A percentile compares a stretch with the other conserved stretches of the same genome.
Conservation (phyloP, 2,329 filamentous ascomycete genomes). For the Neonectria magnoliae region DNA sequence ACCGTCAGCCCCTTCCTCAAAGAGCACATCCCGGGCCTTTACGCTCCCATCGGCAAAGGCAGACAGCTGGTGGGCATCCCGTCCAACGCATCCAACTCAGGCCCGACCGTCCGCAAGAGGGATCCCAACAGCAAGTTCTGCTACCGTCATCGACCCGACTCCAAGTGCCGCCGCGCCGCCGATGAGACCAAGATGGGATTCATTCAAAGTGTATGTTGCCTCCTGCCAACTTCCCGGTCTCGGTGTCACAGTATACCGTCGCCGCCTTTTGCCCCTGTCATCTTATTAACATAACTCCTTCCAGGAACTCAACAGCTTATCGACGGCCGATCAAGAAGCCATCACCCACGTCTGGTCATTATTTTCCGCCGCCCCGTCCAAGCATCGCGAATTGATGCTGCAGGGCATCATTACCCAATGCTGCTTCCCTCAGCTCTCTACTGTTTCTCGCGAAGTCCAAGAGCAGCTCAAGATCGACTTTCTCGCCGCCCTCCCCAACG, state of each 20-base stretch:
- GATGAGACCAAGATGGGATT: constrained; percentile 97
- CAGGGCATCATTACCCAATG: constrained; percentile 96
- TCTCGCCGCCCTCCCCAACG: constrained; percentile 84
- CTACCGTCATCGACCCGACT: constrained; percentile 92
- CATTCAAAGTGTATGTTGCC: constrained; percentile 77
- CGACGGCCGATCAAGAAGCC: constrained; percentile 88
- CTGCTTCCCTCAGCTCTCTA: constrained; percentile 96
- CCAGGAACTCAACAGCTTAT: constrained; percentile 83
- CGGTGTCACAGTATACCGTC: background rate
- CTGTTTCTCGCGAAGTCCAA: constrained; percentile 87
- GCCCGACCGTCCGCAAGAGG: constrained; percentile 50
- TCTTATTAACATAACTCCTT: constrained; percentile 12
- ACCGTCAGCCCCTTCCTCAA: constrained; percentile 89
- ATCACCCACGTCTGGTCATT: constrained; percentile 98
- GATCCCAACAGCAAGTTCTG: constrained; percentile 89
- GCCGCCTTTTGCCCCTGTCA: constrained; percentile 5
- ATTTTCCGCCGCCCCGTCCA: constrained; percentile 93
- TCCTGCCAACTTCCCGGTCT: background rate
- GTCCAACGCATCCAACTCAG: constrained; percentile 21
- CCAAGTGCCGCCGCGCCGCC: constrained; percentile 90
- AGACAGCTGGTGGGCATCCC: constrained; percentile 44
- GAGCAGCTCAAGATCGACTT: constrained; percentile 99
- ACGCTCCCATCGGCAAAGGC: constrained; percentile 78
- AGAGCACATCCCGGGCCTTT: constrained; percentile 89
- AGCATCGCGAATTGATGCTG: constrained; percentile 95